A percentile compares a stretch with the other conserved stretches of the same genome.
phyloP scores from a whole-genome alignment of 768 basidiomycete species.

The Pleurotus sapidus region DNA sequence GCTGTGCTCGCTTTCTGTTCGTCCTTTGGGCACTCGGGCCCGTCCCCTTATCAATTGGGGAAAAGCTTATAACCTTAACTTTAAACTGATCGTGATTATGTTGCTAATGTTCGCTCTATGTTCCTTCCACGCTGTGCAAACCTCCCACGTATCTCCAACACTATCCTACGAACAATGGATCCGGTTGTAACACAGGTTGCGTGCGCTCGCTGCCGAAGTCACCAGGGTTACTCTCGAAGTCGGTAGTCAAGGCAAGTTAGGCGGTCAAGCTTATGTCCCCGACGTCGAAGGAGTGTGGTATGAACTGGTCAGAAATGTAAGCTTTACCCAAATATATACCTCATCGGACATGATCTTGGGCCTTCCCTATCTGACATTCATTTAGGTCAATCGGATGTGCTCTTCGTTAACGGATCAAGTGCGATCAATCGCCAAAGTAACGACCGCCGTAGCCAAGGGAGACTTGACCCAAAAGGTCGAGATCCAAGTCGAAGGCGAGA shows the following conservation, averaged over 20 bases:
- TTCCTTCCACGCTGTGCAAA: too few relatives aligned
- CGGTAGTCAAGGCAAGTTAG: slow-evolving; percentile 86
- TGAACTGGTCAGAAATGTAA: slow-evolving; percentile 71
- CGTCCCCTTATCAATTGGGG: neutral
- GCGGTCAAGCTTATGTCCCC: slow-evolving; percentile 82
- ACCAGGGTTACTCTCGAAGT: slow-evolving; percentile 82
- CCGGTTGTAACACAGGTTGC: slow-evolving; percentile 17
- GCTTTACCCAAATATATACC: slow-evolving; percentile 15
- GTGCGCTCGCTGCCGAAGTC: slow-evolving; percentile 76
- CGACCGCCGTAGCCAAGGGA: slow-evolving; percentile 85
- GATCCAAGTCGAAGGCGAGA: slow-evolving; percentile 82
- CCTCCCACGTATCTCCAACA: too few relatives aligned
- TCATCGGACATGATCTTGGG: neutral
- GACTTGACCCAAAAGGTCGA: slow-evolving; percentile 91
- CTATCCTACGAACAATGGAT: too few relatives aligned
- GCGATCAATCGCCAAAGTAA: slow-evolving; percentile 79
- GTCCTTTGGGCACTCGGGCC: neutral
- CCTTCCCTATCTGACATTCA: neutral
- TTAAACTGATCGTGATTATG: neutral
- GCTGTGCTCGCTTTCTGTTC: neutral
- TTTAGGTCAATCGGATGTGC: slow-evolving; percentile 75
- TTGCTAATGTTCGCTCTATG: too few relatives aligned
- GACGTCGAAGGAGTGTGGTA: slow-evolving; percentile 88
- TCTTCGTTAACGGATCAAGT: slow-evolving; percentile 77
- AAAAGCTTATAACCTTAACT: slow-evolving; percentile 1